These are phyloP conservation scores for Aspergillus clavatus DNA, from an alignment of 2,329 filamentous ascomycete genomes.

Conservation along the genomic window DNA sequence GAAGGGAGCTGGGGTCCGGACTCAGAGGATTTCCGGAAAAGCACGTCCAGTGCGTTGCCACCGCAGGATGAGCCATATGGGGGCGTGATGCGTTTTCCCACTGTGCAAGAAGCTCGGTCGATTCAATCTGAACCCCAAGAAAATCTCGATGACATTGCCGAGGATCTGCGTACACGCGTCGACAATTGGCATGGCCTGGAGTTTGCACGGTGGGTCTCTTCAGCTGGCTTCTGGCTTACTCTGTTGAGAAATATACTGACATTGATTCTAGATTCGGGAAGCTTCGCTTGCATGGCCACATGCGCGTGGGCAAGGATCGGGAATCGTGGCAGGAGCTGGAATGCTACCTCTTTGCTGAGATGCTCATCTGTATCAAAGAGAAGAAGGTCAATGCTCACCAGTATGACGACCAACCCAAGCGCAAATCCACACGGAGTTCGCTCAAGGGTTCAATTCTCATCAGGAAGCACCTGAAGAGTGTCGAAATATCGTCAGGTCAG, in stretches of 20 bases:
- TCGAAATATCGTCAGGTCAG: conserved; percentile 58
- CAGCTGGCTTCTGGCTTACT: background rate
- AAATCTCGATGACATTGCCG: conserved; percentile 76
- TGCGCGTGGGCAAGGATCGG: conserved; percentile 93
- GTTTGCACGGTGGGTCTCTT: conserved; percentile 62
- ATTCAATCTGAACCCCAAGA: conserved; percentile 71
- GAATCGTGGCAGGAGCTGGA: conserved; percentile 96
- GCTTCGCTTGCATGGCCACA: conserved; percentile 78
- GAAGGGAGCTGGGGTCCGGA: conserved; percentile 88
- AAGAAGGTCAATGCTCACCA: conserved; percentile 65
- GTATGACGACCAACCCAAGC: conserved; percentile 58
- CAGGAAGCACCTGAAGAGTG: conserved; percentile 93
- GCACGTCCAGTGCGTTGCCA: conserved; percentile 48
- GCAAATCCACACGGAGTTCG: conserved; percentile 71
- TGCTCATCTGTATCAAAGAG: conserved; percentile 99
- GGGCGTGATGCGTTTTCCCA: conserved; percentile 45
- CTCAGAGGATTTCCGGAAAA: conserved; percentile 65
- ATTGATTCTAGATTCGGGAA: conserved; percentile 77
- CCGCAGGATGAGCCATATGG: conserved; percentile 51
- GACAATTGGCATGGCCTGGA: conserved; percentile 98
- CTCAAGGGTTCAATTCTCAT: conserved; percentile 97
- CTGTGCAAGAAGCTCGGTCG: conserved; percentile 50
- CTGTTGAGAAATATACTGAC: background rate
- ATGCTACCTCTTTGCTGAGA: conserved; percentile 94
- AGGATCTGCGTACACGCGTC: conserved; percentile 77